Conservation (phyloP, 1,139 yeast genomes). For the Scheffersomyces titani region DNA sequence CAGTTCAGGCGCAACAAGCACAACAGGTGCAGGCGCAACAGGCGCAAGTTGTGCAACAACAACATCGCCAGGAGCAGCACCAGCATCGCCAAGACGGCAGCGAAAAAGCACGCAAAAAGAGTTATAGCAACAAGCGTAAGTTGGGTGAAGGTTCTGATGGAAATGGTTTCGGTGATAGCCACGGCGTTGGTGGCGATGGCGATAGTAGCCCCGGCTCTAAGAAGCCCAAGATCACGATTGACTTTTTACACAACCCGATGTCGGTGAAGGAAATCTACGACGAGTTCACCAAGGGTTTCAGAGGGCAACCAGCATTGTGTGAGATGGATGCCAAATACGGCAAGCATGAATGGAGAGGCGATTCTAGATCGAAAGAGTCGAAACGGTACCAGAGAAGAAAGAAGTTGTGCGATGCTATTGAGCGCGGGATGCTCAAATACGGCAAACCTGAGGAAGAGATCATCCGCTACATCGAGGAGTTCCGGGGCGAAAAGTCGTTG, state of each 20-base stretch:
- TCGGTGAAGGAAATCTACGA: slow-evolving; percentile 49
- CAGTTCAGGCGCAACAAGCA: slow-evolving; percentile 24
- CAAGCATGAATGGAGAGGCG: slow-evolving; percentile 51
- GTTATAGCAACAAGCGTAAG: slow-evolving; percentile 12
- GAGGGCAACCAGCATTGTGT: slow-evolving; percentile 47
- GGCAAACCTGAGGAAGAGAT: slow-evolving; percentile 47
- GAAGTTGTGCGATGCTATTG: slow-evolving; percentile 48
- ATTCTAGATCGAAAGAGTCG: slow-evolving; percentile 48
- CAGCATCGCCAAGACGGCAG: slow-evolving; percentile 4
- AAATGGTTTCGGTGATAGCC: slow-evolving; percentile 1
- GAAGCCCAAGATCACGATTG: slow-evolving; percentile 39
- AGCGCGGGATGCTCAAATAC: slow-evolving; percentile 42
- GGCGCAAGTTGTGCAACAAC: slow-evolving; percentile 7
- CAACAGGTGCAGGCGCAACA: slow-evolving; percentile 9
- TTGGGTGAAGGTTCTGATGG: slow-evolving; percentile 8
- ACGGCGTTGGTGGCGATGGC: neutral
- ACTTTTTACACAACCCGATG: slow-evolving; percentile 48
- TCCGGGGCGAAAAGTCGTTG: slow-evolving; percentile 45
- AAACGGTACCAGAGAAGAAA: slow-evolving; percentile 49
- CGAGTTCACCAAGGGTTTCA: slow-evolving; percentile 48
- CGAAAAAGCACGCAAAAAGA: slow-evolving; percentile 8
- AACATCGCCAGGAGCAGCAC: slow-evolving; percentile 5
- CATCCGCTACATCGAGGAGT: slow-evolving; percentile 43
- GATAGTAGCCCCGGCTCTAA: slow-evolving; percentile 17
- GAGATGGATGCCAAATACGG: slow-evolving; percentile 49